Evolutionary conservation across 2,329 filamentous ascomycete species (phyloP).

Genomic region (Cryphonectria japonica): DNA sequence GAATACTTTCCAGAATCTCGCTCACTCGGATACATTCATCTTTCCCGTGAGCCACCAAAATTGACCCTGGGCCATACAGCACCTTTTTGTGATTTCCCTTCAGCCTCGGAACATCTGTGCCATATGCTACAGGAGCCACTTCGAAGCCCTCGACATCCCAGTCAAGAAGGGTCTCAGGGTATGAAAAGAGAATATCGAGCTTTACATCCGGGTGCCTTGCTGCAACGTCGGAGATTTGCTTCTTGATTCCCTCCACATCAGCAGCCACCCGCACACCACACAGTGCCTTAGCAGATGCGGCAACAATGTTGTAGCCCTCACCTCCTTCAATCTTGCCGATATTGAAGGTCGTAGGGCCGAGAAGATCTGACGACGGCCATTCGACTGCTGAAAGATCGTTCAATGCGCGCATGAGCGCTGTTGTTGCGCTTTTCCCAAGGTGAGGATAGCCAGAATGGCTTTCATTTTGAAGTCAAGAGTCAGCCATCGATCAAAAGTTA

Average conservation of each 20-base stretch:
- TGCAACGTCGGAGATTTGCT: slow-evolving; percentile 39
- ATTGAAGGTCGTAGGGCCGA: slow-evolving; percentile 46
- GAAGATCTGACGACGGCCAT: slow-evolving; percentile 42
- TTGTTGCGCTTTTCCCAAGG: slow-evolving; percentile 40
- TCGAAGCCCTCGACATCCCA: slow-evolving; percentile 45
- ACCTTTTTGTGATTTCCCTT: slow-evolving; percentile 40
- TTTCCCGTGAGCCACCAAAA: slow-evolving; percentile 43
- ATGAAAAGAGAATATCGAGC: slow-evolving; percentile 42
- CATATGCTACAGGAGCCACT: slow-evolving; percentile 42
- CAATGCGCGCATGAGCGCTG: slow-evolving; percentile 39
- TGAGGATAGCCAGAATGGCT: slow-evolving; percentile 44
- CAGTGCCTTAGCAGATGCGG: slow-evolving; percentile 43
- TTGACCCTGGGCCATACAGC: slow-evolving; percentile 46
- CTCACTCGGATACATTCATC: slow-evolving; percentile 41
- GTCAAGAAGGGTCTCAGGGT: slow-evolving; percentile 43
- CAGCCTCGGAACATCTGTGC: slow-evolving; percentile 45
- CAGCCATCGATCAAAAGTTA: not conserved
- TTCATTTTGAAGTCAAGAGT: not conserved
- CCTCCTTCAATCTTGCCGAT: slow-evolving; percentile 45
- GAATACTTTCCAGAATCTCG: slow-evolving; percentile 44
- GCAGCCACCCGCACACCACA: slow-evolving; percentile 45
- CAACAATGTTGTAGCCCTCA: slow-evolving; percentile 45
- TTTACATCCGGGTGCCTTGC: slow-evolving; percentile 39
- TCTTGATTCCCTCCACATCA: slow-evolving; percentile 41
- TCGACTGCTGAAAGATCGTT: slow-evolving; percentile 37